Conservation (phyloP, 305 asterid species). For the Withania somnifera region DNA sequence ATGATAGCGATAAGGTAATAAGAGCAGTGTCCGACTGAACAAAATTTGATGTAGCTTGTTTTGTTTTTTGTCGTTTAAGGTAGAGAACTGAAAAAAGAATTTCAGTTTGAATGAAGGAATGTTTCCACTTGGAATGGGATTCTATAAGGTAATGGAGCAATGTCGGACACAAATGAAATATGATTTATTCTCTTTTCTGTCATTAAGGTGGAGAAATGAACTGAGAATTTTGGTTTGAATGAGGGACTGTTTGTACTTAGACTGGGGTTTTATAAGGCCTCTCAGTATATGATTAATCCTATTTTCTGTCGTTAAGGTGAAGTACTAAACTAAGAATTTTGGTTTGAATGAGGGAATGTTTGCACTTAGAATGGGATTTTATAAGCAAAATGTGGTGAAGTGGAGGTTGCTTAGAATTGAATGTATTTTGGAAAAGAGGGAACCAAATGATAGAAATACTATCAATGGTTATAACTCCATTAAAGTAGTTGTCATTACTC, state of each 20-base stretch:
- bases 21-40: not conserved
- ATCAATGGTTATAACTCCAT: conserved; percentile 5
- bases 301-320: not conserved
- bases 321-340: not conserved
- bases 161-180: not conserved
- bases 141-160: not conserved
- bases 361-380: conserved; percentile 16
- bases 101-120: not conserved
- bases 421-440: conserved; percentile 18
- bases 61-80: not conserved
- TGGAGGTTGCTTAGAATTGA: conserved; percentile 44
- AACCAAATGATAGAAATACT: conserved; percentile 28
- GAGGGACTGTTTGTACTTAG: conserved; percentile 3
- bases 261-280: conserved; percentile 25
- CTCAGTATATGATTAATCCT: not conserved
- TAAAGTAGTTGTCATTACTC: not conserved
- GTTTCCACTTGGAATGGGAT: conserved; percentile 5
- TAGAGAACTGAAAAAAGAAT: not conserved
- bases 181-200: not conserved
- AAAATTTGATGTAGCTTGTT: not conserved
- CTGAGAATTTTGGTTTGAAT: not conserved
- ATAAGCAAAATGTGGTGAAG: conserved; percentile 22
- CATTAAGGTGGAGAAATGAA: not conserved
- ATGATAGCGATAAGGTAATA: not conserved
- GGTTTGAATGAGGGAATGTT: conserved; percentile 2